Evolutionary conservation across 805 yeast genomes (phyloP).

Genomic region (Candida sphagnicola): DNA sequence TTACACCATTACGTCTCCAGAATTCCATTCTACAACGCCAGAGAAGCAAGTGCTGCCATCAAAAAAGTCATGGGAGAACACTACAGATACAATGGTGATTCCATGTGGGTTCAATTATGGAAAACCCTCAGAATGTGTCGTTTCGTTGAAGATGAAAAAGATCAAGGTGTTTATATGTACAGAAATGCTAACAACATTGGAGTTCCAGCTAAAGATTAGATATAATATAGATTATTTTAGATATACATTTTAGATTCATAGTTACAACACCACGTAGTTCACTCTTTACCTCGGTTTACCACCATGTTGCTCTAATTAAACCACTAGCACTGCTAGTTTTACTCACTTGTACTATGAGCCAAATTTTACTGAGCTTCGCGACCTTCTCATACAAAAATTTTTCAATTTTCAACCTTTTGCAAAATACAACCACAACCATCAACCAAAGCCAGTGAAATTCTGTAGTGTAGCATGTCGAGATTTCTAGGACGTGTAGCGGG

Average conservation of each 20-base stretch:
- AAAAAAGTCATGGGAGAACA: slow-evolving; percentile 51
- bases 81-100: slow-evolving; percentile 47
- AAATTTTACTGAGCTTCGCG: too few relatives aligned
- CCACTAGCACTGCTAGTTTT: too few relatives aligned
- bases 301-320: too few relatives aligned
- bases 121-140: slow-evolving; percentile 60
- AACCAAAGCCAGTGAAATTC: neutral
- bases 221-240: too few relatives aligned
- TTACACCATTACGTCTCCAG: slow-evolving; percentile 53
- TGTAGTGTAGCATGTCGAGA: slow-evolving; percentile 8
- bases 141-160: slow-evolving; percentile 61
- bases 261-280: too few relatives aligned
- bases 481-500: slow-evolving; percentile 5
- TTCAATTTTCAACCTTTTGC: slow-evolving; percentile 1
- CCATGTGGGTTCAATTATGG: slow-evolving; percentile 59
- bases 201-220: slow-evolving; percentile 15
- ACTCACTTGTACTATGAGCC: too few relatives aligned
- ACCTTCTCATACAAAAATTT: slow-evolving; percentile 1
- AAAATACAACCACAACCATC: neutral
- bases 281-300: too few relatives aligned
- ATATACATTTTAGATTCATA: too few relatives aligned
- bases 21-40: slow-evolving; percentile 53
- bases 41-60: slow-evolving; percentile 51
- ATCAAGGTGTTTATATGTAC: slow-evolving; percentile 58
- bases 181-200: slow-evolving; percentile 63